phyloP scores from a whole-genome alignment of 345 rosid genomes.

The Sisymbrium irio region DNA sequence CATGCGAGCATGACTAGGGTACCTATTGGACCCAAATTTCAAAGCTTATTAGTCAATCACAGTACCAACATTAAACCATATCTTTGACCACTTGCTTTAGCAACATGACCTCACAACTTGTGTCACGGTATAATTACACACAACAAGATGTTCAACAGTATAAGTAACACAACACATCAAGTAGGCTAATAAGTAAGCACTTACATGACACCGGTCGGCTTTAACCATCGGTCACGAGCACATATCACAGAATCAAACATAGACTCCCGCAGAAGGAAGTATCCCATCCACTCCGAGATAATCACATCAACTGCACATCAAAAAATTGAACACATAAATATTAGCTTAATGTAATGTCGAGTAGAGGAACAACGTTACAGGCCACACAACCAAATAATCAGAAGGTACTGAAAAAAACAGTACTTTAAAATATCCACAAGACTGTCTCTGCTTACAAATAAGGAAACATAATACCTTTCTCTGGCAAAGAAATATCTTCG shows the following conservation, averaged over 20 bases:
- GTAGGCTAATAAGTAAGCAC: conserved; percentile 7
- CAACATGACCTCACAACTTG: neutral
- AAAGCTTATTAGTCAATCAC: conserved; percentile 14
- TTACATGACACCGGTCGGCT: conserved; percentile 91
- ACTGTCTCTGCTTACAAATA: neutral
- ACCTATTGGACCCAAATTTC: conserved; percentile 51
- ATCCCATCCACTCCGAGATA: conserved; percentile 99
- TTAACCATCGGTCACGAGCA: conserved; percentile 98
- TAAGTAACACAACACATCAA: neutral
- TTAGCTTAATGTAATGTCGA: neutral
- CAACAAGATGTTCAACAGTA: neutral
- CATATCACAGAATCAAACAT: conserved; percentile 98
- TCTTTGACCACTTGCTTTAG: neutral
- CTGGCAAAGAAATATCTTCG: conserved; percentile 81
- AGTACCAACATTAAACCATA: neutral
- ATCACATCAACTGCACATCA: conserved; percentile 82
- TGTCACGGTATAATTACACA: neutral
- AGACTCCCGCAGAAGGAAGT: conserved; percentile 92
- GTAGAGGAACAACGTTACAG: neutral
- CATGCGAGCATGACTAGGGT: conserved; percentile 99
- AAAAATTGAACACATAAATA: neutral
- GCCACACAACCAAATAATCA: neutral
- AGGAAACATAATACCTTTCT: conserved; percentile 57
- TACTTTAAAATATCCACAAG: neutral
- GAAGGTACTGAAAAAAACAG: neutral